Conservation (phyloP, 2,329 filamentous ascomycete species). For the Hypoxylon sp. region DNA sequence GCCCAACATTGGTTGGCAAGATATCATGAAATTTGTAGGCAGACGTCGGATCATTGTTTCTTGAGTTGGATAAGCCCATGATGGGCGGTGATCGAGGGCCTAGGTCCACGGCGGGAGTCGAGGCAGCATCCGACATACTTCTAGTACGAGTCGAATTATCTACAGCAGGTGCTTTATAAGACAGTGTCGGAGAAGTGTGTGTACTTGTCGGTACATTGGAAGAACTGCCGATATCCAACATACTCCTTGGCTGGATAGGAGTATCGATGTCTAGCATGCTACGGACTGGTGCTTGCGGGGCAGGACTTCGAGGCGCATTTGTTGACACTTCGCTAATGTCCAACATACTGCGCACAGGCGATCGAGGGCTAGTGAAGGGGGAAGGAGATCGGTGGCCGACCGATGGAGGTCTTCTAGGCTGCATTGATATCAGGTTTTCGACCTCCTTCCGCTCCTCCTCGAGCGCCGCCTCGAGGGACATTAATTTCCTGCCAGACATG, state of each 20-base stretch:
- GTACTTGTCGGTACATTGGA: conserved; percentile 59
- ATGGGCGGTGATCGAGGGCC: conserved; percentile 57
- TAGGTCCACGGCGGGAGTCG: conserved; percentile 63
- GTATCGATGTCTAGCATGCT: conserved; percentile 76
- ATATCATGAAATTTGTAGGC: conserved; percentile 75
- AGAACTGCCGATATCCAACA: conserved; percentile 65
- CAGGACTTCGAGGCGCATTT: conserved; percentile 53
- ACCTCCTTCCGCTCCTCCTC: conserved; percentile 56
- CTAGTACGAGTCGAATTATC: conserved; percentile 60
- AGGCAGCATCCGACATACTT: conserved; percentile 69
- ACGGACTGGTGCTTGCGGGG: conserved; percentile 69
- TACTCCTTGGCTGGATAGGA: conserved; percentile 64
- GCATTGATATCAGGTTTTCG: conserved; percentile 53
- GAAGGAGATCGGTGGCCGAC: conserved; percentile 64
- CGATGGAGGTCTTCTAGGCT: conserved; percentile 46
- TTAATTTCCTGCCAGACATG: conserved; percentile 52
- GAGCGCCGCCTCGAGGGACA: conserved; percentile 56
- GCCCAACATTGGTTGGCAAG: conserved; percentile 66
- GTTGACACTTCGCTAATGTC: conserved; percentile 65
- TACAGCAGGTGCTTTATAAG: conserved; percentile 54
- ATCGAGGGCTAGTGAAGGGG: conserved; percentile 71
- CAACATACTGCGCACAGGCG: conserved; percentile 78
- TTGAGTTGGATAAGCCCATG: conserved; percentile 42
- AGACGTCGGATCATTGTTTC: conserved; percentile 61
- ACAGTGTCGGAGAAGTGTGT: conserved; percentile 63